Evolutionary conservation across 257 asterid genomes (phyloP), one percentile per base, ranked within the genome.

Genomic region (Nicotiana otophora): DNA sequence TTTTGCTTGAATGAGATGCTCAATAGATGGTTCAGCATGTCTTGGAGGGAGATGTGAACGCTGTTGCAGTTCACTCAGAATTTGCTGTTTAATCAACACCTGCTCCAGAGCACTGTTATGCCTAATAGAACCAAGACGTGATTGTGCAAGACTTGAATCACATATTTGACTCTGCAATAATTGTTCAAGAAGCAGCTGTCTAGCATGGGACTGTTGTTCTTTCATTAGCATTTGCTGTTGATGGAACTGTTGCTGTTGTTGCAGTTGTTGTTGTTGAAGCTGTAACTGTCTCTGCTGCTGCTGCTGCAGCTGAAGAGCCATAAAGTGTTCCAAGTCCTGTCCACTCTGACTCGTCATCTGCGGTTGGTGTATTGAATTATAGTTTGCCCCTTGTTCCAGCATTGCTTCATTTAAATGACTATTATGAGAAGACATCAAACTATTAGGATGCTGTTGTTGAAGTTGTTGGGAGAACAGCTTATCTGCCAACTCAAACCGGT

Each of bases 151-250:
- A 66, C 90, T 89, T 81, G 97, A 63, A 76, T 94, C 98, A 34
- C 86, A 93, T 91, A 90, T 88, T 84, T 92, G 97, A 83, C 82
- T 90, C 91, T 93, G 98, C 85, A 94, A 80, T 84, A 96, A 84
- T 86, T 91, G 98, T 87, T 96, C 98, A 78, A 90, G 90, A 74
- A 90, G 91, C 82, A 89, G 78, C 85, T 94, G 97, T 68, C 91
- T 89, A 82, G 97, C 93, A 76, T 93, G 97, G 82, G 97, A 89
- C 87, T 92, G 91, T 57, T 95, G 97, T 86, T 94, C 98, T 88
- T 93, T 92, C 88, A 94, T 72, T 70, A 94, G 39, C 88, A 93
- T 83, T 87, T 96, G 97, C 78, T 95, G 97, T 81, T 94, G 97
- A 79, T 92, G 97, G 53, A 87, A 86, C 82, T 92, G 97, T 34